A percentile compares a stretch with the other conserved stretches of the same genome.
Evolutionary conservation across 257 asterid species (phyloP).

Genomic region (Plantago major): DNA sequence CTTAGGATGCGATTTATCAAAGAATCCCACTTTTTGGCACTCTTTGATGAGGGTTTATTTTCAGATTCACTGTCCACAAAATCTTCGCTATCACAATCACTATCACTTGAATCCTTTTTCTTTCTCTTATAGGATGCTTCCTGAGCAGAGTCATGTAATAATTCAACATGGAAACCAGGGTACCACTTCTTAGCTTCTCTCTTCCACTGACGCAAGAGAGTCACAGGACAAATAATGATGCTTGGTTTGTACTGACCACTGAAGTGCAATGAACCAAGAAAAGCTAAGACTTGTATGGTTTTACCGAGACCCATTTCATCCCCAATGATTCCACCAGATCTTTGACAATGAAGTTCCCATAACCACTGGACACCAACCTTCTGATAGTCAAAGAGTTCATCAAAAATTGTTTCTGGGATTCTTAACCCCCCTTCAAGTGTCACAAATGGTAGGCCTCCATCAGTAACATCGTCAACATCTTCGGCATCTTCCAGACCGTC

Average conservation of each 20-base stretch:
- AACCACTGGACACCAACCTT: conserved; percentile 98
- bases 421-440: conserved; percentile 90
- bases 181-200: conserved; percentile 93
- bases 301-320: conserved; percentile 99
- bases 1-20: conserved; percentile 71
- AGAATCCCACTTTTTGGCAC: conserved; percentile 65
- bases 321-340: conserved; percentile 96
- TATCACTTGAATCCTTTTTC: conserved; percentile 45
- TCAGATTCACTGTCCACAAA: conserved; percentile 48
- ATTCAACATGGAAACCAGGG: conserved; percentile 71
- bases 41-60: conserved; percentile 42
- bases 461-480: conserved; percentile 29
- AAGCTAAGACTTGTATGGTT: conserved; percentile 82
- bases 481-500: conserved; percentile 42
- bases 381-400: conserved; percentile 85
- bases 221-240: conserved; percentile 87
- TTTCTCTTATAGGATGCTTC: conserved; percentile 50
- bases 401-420: conserved; percentile 67
- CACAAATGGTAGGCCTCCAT: conserved; percentile 50
- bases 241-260: conserved; percentile 89
- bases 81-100: conserved; percentile 69
- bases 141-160: conserved; percentile 87
- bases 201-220: conserved; percentile 90
- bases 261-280: conserved; percentile 88
- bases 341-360: conserved; percentile 99